These are phyloP conservation scores for Daldinia grandis DNA, from an alignment of 495 filamentous ascomycete species.

Conservation along the genomic window DNA sequence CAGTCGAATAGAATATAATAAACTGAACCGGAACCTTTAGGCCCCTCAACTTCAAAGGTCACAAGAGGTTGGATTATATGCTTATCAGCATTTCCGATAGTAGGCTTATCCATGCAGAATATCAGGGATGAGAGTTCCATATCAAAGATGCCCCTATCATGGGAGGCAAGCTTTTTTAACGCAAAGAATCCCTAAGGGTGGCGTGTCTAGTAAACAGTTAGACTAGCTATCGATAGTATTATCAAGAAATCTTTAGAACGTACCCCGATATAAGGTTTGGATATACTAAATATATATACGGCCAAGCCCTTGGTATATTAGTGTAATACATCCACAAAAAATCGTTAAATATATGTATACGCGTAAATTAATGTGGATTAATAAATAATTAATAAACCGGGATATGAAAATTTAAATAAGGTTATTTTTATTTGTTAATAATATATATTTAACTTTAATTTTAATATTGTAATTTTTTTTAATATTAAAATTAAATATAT, in stretches of 20 bases:
- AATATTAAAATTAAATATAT: too few species aligned
- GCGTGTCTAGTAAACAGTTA: not conserved
- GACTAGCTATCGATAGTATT: not conserved
- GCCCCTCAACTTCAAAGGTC: conserved; percentile 30
- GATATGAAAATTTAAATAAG: too few species aligned
- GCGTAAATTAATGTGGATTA: too few species aligned
- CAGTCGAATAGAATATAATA: conserved; percentile 40
- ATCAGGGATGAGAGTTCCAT: conserved; percentile 30
- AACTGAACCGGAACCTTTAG: not conserved
- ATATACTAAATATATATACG: too few species aligned
- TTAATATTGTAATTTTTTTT: too few species aligned
- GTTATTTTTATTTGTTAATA: too few species aligned
- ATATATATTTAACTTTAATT: too few species aligned
- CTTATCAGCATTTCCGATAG: not conserved
- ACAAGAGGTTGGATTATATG: conserved; percentile 28
- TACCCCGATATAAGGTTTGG: conserved; percentile 26
- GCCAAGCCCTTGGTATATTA: too few species aligned
- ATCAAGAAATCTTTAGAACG: not conserved
- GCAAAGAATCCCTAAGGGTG: conserved; percentile 22
- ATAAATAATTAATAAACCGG: too few species aligned
- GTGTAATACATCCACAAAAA: too few species aligned
- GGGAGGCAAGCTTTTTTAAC: conserved; percentile 28
- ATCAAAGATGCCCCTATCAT: conserved; percentile 17
- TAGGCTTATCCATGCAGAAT: conserved; percentile 25
- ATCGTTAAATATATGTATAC: too few species aligned